Evolutionary conservation across 2,329 filamentous ascomycete species (phyloP).

Genomic region (Rutstroemia sp.): DNA sequence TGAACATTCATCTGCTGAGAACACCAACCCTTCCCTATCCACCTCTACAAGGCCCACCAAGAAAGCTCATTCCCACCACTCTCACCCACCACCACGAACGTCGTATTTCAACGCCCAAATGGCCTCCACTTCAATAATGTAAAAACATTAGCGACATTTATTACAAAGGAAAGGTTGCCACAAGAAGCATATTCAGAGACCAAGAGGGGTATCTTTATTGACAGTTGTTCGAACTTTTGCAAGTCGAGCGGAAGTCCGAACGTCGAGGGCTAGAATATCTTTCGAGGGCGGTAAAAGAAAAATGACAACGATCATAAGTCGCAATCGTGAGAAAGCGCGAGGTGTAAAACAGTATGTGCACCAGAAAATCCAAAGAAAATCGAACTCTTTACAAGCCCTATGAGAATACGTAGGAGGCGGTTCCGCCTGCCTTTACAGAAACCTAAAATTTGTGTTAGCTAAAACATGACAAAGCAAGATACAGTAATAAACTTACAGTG

Average conservation of each 20-base stretch:
- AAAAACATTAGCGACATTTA: constrained; percentile 30
- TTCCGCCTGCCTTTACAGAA: constrained; percentile 14
- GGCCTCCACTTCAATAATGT: constrained; percentile 22
- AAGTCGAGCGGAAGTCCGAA: constrained; percentile 17
- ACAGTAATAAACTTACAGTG: constrained; percentile 27
- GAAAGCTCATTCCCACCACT: constrained; percentile 10
- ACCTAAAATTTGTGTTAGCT: constrained; percentile 20
- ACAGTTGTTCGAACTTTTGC: constrained; percentile 19
- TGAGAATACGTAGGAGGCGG: constrained; percentile 21
- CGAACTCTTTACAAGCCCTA: constrained; percentile 13
- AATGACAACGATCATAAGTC: constrained; percentile 21
- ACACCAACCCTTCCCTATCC: constrained; percentile 16
- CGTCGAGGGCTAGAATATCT: constrained; percentile 9
- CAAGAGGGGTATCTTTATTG: constrained; percentile 14
- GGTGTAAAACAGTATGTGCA: constrained; percentile 17
- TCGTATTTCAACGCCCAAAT: constrained; percentile 12
- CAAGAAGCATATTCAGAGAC: constrained; percentile 4
- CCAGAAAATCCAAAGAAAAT: constrained; percentile 16
- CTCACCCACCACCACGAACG: constrained; percentile 11
- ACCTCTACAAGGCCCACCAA: constrained; percentile 13
- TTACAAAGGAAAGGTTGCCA: constrained; percentile 26
- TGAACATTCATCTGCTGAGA: constrained; percentile 25
- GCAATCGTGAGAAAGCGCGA: constrained; percentile 15
- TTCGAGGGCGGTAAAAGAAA: constrained; percentile 2
- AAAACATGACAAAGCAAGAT: not conserved